Conservation (phyloP, 768 basidiomycete species). For the Leucosporidium yakuticum region DNA sequence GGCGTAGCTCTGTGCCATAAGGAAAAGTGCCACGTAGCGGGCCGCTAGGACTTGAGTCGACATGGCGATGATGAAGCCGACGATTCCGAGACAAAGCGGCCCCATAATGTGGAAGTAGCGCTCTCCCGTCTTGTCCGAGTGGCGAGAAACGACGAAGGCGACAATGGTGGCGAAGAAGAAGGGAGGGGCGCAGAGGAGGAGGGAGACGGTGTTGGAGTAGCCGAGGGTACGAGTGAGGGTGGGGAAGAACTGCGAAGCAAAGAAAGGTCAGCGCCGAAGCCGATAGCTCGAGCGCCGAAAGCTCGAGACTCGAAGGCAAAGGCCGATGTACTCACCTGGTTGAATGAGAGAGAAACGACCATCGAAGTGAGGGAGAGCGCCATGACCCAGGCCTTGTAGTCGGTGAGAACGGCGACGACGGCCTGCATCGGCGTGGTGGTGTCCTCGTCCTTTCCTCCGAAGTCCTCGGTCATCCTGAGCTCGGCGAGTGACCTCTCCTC, state of each 20-base stretch:
- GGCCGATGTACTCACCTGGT: constrained; percentile 11
- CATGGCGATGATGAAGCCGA: constrained; percentile 57
- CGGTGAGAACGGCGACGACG: constrained; percentile 17
- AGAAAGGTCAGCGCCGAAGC: not conserved
- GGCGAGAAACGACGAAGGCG: constrained; percentile 42
- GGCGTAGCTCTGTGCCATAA: constrained; percentile 63
- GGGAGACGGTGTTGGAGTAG: constrained; percentile 37
- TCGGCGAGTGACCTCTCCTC: constrained; percentile 41
- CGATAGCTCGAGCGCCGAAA: too few relatives aligned
- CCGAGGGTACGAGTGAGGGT: constrained; percentile 41
- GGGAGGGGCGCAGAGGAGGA: constrained; percentile 42
- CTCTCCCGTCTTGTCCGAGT: constrained; percentile 66
- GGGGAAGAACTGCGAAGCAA: constrained; percentile 15
- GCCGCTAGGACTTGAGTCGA: not conserved
- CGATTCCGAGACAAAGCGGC: constrained; percentile 56
- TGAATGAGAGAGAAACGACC: constrained; percentile 28
- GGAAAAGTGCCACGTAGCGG: constrained; percentile 47
- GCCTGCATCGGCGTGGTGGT: constrained; percentile 15
- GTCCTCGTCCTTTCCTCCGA: constrained; percentile 35
- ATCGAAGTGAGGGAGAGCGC: constrained; percentile 17
- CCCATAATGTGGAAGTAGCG: constrained; percentile 61
- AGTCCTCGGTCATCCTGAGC: constrained; percentile 42
- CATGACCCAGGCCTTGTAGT: constrained; percentile 32
- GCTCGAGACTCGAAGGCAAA: not conserved
- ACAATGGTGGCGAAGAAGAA: constrained; percentile 34